A percentile compares a stretch with the other conserved stretches of the same genome.
Conservation (phyloP, 148 eudicot genomes). For the Rhododendron henanense region DNA sequence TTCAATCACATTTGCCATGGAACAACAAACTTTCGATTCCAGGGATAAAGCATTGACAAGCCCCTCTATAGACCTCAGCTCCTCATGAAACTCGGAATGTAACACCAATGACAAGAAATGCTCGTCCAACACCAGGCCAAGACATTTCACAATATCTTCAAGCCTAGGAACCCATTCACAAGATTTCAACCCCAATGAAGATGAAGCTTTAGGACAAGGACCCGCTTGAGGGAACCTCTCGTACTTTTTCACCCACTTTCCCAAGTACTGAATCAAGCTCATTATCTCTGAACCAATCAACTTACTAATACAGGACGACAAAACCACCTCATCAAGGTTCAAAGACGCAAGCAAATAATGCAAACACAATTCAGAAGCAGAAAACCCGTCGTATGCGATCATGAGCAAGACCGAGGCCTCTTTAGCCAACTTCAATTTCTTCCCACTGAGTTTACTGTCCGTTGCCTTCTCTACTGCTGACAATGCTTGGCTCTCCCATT, state of each 20-base stretch:
- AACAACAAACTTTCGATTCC: slow-evolving; percentile 61
- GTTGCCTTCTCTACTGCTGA: slow-evolving; percentile 39
- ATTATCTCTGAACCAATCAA: slow-evolving; percentile 56
- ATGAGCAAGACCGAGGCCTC: slow-evolving; percentile 69
- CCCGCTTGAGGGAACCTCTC: slow-evolving; percentile 69
- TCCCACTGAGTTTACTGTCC: slow-evolving; percentile 26
- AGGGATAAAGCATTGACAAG: slow-evolving; percentile 50
- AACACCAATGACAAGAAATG: slow-evolving; percentile 78
- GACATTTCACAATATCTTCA: slow-evolving; percentile 47
- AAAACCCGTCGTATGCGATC: slow-evolving; percentile 73
- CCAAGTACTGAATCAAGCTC: slow-evolving; percentile 63
- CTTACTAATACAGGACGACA: slow-evolving; percentile 59
- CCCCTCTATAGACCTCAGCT: slow-evolving; percentile 51
- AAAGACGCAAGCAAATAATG: slow-evolving; percentile 54
- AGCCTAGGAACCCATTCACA: slow-evolving; percentile 64
- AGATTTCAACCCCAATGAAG: slow-evolving; percentile 40
- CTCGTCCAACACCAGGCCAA: slow-evolving; percentile 75
- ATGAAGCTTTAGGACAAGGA: slow-evolving; percentile 42
- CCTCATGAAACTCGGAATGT: slow-evolving; percentile 66
- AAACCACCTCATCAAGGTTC: slow-evolving; percentile 70
- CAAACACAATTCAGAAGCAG: slow-evolving; percentile 58
- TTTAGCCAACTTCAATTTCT: slow-evolving; percentile 41
- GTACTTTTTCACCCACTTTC: slow-evolving; percentile 81
- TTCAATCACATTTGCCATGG: slow-evolving; percentile 47
- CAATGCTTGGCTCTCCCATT: slow-evolving; percentile 70